Evolutionary conservation across 371 early-diverging fungal genomes (phyloP).

Genomic region (Thermomucor indicae-seudaticae): DNA sequence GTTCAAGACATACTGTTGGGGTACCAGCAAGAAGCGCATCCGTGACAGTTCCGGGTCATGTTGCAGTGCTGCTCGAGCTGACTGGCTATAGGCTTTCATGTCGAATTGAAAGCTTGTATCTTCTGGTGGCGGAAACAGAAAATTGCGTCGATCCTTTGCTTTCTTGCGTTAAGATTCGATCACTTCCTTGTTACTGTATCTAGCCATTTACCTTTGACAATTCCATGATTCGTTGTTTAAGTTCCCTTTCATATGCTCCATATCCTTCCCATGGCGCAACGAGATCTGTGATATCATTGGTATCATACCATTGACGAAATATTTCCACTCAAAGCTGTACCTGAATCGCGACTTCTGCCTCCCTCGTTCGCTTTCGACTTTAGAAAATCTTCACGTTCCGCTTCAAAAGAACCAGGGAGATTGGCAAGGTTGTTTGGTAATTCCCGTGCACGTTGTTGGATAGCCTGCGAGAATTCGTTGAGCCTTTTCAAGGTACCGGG

Average conservation of each 20-base stretch:
- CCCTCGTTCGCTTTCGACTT: conserved; percentile 17
- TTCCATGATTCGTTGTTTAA: conserved; percentile 53
- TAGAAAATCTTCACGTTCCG: conserved; percentile 32
- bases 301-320: neutral
- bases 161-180: neutral
- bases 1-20: conserved; percentile 49
- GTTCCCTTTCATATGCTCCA: conserved; percentile 47
- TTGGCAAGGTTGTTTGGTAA: conserved; percentile 29
- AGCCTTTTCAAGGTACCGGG: conserved; percentile 30
- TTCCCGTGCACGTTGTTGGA: conserved; percentile 34
- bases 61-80: conserved; percentile 58
- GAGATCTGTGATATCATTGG: conserved; percentile 29
- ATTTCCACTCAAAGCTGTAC: conserved; percentile 3
- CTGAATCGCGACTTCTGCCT: conserved; percentile 12
- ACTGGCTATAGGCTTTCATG: conserved; percentile 50
- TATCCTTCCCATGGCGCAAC: conserved; percentile 59
- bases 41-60: conserved; percentile 53
- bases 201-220: conserved; percentile 54
- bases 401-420: conserved; percentile 31
- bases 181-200: no score
- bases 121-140: conserved; percentile 61
- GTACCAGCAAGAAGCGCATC: conserved; percentile 66
- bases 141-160: conserved; percentile 62
- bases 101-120: conserved; percentile 65
- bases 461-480: conserved; percentile 19